phyloP scores from a whole-genome alignment of 2,329 filamentous ascomycete species.

The Macrophomina tecta region DNA sequence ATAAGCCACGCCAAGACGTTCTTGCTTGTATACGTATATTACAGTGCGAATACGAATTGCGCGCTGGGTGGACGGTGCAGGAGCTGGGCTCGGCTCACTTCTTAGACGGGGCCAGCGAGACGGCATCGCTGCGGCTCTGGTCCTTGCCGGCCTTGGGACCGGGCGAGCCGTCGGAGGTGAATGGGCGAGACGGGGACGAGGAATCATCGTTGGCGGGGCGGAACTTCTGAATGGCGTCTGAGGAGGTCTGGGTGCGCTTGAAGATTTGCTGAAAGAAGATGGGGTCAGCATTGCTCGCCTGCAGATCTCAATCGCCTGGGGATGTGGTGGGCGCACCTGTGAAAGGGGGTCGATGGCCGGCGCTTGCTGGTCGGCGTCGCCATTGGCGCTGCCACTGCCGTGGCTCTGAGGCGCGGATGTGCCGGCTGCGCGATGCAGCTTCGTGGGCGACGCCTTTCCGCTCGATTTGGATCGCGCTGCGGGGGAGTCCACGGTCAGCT shows the following conservation, averaged over 20 bases:
- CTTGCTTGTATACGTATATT: constrained; percentile 1
- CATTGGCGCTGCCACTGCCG: not conserved
- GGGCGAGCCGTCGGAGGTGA: constrained; percentile 59
- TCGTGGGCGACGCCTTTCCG: constrained; percentile 22
- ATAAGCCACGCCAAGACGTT: constrained; percentile 15
- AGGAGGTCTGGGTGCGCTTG: constrained; percentile 70
- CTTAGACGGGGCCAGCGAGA: constrained; percentile 22
- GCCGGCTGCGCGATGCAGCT: constrained; percentile 2
- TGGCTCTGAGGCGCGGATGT: not conserved
- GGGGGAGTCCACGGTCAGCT: constrained; percentile 5
- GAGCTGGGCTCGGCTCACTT: constrained; percentile 40
- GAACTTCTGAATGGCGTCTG: constrained; percentile 62
- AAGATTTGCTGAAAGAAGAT: constrained; percentile 57
- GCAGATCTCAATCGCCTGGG: constrained; percentile 20
- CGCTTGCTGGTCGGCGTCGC: constrained; percentile 43
- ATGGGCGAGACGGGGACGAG: constrained; percentile 37
- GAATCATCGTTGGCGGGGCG: constrained; percentile 54
- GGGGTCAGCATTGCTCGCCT: constrained; percentile 6
- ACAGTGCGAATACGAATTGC: constrained; percentile 2
- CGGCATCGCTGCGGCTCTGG: constrained; percentile 11
- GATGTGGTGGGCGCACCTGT: constrained; percentile 59
- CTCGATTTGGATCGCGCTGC: constrained; percentile 24
- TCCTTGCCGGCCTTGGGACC: constrained; percentile 36
- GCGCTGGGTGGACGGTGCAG: constrained; percentile 15
- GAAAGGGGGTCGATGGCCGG: constrained; percentile 69